phyloP scores from a whole-genome alignment of 23 red algal genomes.

The Gracilaria gracilis region DNA sequence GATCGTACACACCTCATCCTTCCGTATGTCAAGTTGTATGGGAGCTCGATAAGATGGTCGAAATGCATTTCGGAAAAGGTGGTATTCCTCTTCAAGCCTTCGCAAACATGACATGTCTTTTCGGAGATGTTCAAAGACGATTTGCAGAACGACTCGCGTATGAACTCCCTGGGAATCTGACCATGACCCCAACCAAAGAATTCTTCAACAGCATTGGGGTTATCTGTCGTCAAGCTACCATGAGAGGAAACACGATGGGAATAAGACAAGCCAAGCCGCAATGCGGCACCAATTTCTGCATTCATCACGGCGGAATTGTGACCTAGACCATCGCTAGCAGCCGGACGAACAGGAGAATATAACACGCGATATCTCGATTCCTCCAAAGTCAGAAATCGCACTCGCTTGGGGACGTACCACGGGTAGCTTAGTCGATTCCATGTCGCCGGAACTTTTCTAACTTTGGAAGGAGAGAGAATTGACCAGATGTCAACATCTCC shows the following conservation, averaged over 20 bases:
- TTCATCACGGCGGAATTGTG: constrained; percentile 48
- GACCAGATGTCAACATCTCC: not conserved
- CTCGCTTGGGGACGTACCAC: constrained; percentile 54
- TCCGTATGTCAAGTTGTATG: constrained; percentile 40
- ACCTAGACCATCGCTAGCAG: constrained; percentile 58
- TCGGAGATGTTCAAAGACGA: constrained; percentile 10
- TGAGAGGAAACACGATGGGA: constrained; percentile 43
- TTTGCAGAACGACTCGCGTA: constrained; percentile 49
- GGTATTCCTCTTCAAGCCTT: constrained; percentile 5
- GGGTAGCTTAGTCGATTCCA: constrained; percentile 32
- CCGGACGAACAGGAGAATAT: constrained; percentile 40
- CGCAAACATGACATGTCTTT: constrained; percentile 11
- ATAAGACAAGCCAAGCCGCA: constrained; percentile 63
- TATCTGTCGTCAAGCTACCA: constrained; percentile 20
- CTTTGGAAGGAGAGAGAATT: not conserved
- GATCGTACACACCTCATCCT: constrained; percentile 10
- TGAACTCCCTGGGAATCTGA: constrained; percentile 48
- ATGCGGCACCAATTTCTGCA: constrained; percentile 59
- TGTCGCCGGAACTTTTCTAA: constrained; percentile 18
- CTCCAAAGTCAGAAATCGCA: constrained; percentile 34
- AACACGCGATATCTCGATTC: constrained; percentile 60
- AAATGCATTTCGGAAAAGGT: constrained; percentile 3
- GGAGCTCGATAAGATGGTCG: constrained; percentile 34
- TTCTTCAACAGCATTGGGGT: constrained; percentile 56
- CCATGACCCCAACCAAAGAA: constrained; percentile 68